Conservation (phyloP, 2,329 filamentous ascomycete species). For the Aspergillus pseudotamarii region DNA sequence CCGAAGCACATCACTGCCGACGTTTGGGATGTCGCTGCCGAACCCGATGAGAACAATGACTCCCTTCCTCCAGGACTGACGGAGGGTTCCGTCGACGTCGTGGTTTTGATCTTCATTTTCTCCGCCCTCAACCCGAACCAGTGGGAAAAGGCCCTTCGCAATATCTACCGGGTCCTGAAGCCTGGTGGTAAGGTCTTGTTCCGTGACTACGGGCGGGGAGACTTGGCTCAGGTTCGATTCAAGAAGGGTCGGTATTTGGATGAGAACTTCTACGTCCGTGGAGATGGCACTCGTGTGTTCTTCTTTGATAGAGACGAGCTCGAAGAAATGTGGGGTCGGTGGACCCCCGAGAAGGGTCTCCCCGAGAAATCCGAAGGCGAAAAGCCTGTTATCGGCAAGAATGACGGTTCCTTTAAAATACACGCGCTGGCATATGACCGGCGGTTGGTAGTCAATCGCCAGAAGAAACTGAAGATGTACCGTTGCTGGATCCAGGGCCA, state of each 20-base stretch:
- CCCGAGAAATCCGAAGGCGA: constrained; percentile 2
- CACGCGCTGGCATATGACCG: constrained; percentile 81
- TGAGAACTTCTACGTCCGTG: constrained; percentile 96
- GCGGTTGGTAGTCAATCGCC: constrained; percentile 87
- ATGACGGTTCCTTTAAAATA: constrained; percentile 63
- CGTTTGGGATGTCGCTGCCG: constrained; percentile 86
- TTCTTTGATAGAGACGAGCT: constrained; percentile 93
- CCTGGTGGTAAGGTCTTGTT: constrained; percentile 93
- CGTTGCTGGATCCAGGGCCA: constrained; percentile 71
- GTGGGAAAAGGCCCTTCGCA: constrained; percentile 80
- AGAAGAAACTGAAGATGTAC: constrained; percentile 94
- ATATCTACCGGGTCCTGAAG: constrained; percentile 81
- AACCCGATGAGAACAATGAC: constrained; percentile 50
- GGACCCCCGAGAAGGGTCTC: constrained; percentile 40
- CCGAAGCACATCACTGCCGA: constrained; percentile 76
- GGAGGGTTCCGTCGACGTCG: constrained; percentile 83
- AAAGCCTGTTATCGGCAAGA: constrained; percentile 9
- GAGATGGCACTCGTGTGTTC: constrained; percentile 94
- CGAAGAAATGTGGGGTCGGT: constrained; percentile 72
- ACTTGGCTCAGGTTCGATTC: constrained; percentile 94
- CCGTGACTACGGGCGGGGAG: constrained; percentile 93
- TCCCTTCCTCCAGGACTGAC: constrained; percentile 73
- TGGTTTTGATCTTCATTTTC: constrained; percentile 96
- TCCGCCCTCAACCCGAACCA: constrained; percentile 83
- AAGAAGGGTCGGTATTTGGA: constrained; percentile 92